Evolutionary conservation across 1,139 yeast genomes (phyloP).

Genomic region (Pichia sp.): DNA sequence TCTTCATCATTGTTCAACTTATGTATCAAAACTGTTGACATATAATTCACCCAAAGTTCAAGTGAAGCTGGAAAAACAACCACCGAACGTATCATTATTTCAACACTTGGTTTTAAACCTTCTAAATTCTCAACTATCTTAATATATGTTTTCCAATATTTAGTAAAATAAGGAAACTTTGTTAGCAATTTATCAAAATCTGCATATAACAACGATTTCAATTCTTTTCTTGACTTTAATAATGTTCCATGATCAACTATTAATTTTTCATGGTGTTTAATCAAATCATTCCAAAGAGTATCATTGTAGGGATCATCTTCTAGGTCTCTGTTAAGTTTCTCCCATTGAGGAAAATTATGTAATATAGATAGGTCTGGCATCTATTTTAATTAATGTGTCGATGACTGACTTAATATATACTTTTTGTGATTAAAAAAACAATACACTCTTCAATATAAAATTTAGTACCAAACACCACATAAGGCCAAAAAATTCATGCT

Average conservation of each 20-base stretch:
- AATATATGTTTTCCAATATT: conserved; percentile 56
- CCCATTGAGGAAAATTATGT: conserved; percentile 26
- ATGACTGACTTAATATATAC: too few species aligned
- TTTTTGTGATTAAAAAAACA: too few species aligned
- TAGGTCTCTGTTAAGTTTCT: conserved; percentile 14
- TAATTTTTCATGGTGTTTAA: conserved; percentile 21
- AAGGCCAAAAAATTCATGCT: not conserved
- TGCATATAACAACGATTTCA: conserved; percentile 23
- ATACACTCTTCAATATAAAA: not conserved
- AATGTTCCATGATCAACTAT: conserved; percentile 19
- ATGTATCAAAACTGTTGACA: conserved; percentile 43
- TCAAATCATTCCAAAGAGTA: conserved; percentile 21
- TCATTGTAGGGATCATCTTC: conserved; percentile 21
- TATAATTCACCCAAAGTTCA: conserved; percentile 62
- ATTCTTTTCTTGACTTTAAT: conserved; percentile 11
- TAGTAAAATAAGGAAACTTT: conserved; percentile 50
- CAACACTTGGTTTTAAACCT: conserved; percentile 47
- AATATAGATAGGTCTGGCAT: conserved; percentile 9
- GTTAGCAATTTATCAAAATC: conserved; percentile 38
- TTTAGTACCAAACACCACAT: not conserved
- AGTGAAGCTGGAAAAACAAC: conserved; percentile 48
- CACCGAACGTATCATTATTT: conserved; percentile 41
- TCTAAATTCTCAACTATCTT: conserved; percentile 47
- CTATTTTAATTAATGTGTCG: too few species aligned
- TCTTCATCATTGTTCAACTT: conserved; percentile 25